A percentile compares a stretch with the other conserved stretches of the same genome.
phyloP scores from a whole-genome alignment of 768 basidiomycete species.

The Symmetrospora coprosmae region DNA sequence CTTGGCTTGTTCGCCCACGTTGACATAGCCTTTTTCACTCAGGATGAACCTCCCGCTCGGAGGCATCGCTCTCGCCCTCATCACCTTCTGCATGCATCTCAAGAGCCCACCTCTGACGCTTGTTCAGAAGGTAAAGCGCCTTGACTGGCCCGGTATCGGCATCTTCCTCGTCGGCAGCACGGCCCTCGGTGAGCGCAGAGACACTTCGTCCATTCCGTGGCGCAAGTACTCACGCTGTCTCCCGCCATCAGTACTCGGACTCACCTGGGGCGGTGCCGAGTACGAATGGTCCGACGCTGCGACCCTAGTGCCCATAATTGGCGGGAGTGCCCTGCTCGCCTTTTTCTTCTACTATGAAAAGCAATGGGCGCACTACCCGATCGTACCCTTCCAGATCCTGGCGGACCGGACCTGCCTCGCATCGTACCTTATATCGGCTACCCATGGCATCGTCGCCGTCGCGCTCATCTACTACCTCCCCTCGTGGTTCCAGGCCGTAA shows the following conservation, averaged over 20 bases:
- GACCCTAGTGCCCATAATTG: constrained; percentile 41
- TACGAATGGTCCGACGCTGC: constrained; percentile 41
- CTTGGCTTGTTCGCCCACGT: no score
- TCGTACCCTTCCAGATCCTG: constrained; percentile 36
- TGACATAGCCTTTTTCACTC: no score
- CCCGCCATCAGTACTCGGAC: no score
- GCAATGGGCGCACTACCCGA: constrained; percentile 39
- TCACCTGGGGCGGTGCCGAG: constrained; percentile 44
- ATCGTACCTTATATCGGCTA: constrained; percentile 38
- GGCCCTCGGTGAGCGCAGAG: no score
- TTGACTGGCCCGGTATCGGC: constrained; percentile 35
- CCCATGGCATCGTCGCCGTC: constrained; percentile 32
- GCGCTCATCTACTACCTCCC: constrained; percentile 39
- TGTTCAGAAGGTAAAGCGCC: constrained; percentile 24
- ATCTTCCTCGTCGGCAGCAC: constrained; percentile 38
- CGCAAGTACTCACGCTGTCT: no score
- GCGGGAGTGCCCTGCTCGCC: constrained; percentile 51
- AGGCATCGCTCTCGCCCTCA: constrained; percentile 25
- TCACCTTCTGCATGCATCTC: constrained; percentile 25
- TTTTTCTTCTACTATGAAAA: constrained; percentile 47
- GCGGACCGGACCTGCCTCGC: constrained; percentile 37
- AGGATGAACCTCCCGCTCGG: no score
- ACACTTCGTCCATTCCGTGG: no score
- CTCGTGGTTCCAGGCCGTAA: constrained; percentile 44
- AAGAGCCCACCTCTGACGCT: constrained; percentile 38